Evolutionary conservation across 1,284 basidiomycete genomes (phyloP).

Genomic region (Coriolopsis trogii): DNA sequence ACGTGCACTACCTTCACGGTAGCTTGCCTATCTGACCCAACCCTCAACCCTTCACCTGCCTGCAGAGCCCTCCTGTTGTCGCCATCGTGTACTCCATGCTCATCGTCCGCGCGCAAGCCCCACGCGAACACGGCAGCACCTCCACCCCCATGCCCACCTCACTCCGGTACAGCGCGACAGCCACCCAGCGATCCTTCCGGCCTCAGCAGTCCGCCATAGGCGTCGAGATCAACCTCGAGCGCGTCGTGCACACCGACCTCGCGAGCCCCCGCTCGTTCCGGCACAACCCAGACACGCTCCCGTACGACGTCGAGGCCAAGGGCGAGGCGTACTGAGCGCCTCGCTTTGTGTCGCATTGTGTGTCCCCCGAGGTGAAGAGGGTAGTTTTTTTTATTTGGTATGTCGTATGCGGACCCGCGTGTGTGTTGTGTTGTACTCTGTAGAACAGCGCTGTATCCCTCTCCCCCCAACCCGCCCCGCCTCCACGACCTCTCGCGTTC

Average conservation of each 20-base stretch:
- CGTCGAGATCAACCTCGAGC: constrained; percentile 5
- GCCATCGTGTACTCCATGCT: constrained; percentile 8
- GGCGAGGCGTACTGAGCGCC: background rate
- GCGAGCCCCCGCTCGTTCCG: background rate
- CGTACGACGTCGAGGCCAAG: background rate
- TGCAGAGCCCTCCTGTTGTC: background rate
- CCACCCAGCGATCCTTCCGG: background rate
- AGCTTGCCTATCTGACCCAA: background rate
- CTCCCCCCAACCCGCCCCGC: no score
- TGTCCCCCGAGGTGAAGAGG: no score
- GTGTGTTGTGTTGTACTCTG: no score
- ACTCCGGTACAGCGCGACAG: background rate
- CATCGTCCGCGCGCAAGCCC: background rate
- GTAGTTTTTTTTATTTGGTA: no score
- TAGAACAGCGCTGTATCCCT: no score
- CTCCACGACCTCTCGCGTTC: no score
- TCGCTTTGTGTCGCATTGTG: background rate
- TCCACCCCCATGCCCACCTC: background rate
- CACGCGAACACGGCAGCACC: background rate
- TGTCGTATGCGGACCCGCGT: no score
- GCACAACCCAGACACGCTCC: background rate
- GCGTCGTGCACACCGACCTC: constrained; percentile 2
- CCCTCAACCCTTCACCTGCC: background rate
- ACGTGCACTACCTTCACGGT: background rate
- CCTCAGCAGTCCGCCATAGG: background rate